Evolutionary conservation across 2,329 filamentous ascomycete genomes (phyloP), one percentile per base, ranked within the genome.

Genomic region (Epichloe sylvatica): DNA sequence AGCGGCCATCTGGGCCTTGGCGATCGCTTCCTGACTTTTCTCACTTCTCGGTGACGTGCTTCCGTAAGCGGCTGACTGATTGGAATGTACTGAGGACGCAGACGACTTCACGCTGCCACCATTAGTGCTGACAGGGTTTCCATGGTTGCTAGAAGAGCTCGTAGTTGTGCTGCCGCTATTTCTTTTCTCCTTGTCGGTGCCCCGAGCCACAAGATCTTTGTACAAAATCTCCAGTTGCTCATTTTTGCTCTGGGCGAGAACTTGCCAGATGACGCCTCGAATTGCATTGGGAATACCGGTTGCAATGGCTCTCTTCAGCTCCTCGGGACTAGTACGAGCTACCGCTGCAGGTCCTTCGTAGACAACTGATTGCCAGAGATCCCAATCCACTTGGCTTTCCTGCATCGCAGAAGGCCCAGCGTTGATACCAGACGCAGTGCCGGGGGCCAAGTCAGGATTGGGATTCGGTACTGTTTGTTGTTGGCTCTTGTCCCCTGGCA

Each of bases 241-340:
- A 58, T 88, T 94, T 67, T 95, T 94, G 69, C 90, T 96, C 62
- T 95, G 88, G 3, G 92, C 89, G 53, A 98, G 71, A 7, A 97
- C 91, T 67, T 98, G 92, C 92, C 92, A 98, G 46, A 98, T 90
- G 2, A 98, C 92, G n/a, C 92, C 94, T 51, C 92, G 83, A 53
- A 98, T 95, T 3, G 90, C 91, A 56, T 84, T 89, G 1, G 92
- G 92, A 51, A 98, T 98, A 34, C 92, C 92, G 38, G 84, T 86
- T 46, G 91, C 86, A 58, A 98, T 96, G 21, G 92, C 90, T 56
- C 77, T 80, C 62, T 91, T 95, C 51, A 98, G 71, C 63, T 96
- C 90, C 59, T 94, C 87, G 0, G 91, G 77, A 60, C 89, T 95
- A 4, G 88, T 89, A 52, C 87, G 81, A 11, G 87, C 85, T 46